A percentile compares a stretch with the other conserved stretches of the same genome.
phyloP scores from a whole-genome alignment of 2,329 filamentous ascomycete genomes.

The Myotisia sp. region DNA sequence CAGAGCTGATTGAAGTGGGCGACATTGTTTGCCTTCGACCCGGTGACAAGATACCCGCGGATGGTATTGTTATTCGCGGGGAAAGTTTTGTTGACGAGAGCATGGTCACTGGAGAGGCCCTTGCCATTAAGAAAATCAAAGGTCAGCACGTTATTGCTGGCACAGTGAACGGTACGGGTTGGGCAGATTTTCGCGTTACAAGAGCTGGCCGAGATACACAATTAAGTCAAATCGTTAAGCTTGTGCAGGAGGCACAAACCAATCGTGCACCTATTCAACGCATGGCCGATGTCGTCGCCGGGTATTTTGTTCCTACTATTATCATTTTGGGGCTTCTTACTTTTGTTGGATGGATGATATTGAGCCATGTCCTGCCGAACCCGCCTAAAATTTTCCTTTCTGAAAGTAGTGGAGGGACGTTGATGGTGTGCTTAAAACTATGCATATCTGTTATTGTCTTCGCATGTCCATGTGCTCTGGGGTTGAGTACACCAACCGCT shows the following conservation, averaged over 20 bases:
- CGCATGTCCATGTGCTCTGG: constrained; percentile 92
- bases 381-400: constrained; percentile 81
- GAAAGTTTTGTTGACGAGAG: constrained; percentile 93
- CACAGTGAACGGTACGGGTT: constrained; percentile 86
- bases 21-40: constrained; percentile 87
- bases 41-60: constrained; percentile 91
- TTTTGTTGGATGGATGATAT: constrained; percentile 84
- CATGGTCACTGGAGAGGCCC: constrained; percentile 96
- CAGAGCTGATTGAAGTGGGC: constrained; percentile 83
- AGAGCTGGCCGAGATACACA: constrained; percentile 89
- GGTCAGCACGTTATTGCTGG: constrained; percentile 73
- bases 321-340: constrained; percentile 70
- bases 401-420: constrained; percentile 67
- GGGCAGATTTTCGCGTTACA: constrained; percentile 82
- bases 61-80: constrained; percentile 72
- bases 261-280: constrained; percentile 87
- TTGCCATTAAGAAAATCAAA: constrained; percentile 81
- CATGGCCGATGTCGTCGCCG: constrained; percentile 77
- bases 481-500: constrained; percentile 85
- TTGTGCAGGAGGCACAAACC: constrained; percentile 96
- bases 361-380: constrained; percentile 69
- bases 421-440: constrained; percentile 94
- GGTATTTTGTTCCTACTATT: constrained; percentile 86
- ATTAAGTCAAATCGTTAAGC: constrained; percentile 90
- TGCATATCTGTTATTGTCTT: constrained; percentile 98